Evolutionary conservation across 306 rosid species (phyloP), one percentile per base, ranked within the genome.

Genomic region (Medicago ruthenica): DNA sequence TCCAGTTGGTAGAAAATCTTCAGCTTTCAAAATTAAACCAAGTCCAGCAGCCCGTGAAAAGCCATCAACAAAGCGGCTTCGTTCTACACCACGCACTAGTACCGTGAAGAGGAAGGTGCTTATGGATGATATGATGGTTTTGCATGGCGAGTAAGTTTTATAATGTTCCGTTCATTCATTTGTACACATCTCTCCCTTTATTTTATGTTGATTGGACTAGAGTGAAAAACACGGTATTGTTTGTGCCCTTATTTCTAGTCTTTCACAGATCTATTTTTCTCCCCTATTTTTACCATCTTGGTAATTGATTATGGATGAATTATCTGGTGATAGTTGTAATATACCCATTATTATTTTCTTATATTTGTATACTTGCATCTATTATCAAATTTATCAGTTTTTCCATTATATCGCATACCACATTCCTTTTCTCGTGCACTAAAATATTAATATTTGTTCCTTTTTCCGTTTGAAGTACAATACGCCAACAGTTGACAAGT

Each of bases 71-170:
- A 92, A 92, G 85, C 90, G 91, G 20, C 27, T 69, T 17, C 87
- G 98, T 39, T 48, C 92, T 75, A 83, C 85, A 55, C 21, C 82
- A 4, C 96, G 97, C 16, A 71, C 85, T 76, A 85, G 82, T 86
- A 82, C 83, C 57, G 66, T 84, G 68, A 96, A 92, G 87, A 88
- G 97, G 89, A 96, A 96, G 91, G 98, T 96, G 82, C 91, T 87
- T 65, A 84, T 91, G 93, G 99, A 96, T 83, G 98, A 90, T 74
- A 83, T 83, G 76, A 96, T 96, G 99, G 98, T 96, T 83, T 83
- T 96, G 87, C 93, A 96, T 75, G 99, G 99, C 87, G 99, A 96
- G 99, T 96, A 92, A 80, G 99, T 92, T 74, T 79, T 77, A 73
- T 50, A 20, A 34, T 77, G 71, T 63, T 66, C 75, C 64, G 48